A percentile compares a stretch with the other conserved stretches of the same genome.
Conservation (phyloP, 2,329 filamentous ascomycete species). For the Stachybotrys elegans region DNA sequence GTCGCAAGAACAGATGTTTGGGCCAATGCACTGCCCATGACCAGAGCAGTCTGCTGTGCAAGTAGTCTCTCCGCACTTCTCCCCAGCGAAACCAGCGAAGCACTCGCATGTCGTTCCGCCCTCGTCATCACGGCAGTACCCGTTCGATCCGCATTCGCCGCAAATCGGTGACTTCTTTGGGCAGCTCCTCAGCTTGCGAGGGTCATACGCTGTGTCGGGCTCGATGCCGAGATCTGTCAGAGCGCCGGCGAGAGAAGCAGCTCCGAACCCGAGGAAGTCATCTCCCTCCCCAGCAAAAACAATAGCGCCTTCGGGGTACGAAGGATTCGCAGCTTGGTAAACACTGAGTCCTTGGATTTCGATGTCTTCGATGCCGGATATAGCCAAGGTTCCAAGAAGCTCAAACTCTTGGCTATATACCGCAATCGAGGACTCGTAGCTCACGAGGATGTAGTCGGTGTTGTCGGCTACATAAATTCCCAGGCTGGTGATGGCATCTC, state of each 20-base stretch:
- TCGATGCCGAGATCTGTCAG: constrained; percentile 27
- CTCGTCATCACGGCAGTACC: constrained; percentile 26
- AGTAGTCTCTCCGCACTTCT: constrained; percentile 26
- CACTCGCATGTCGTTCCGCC: constrained; percentile 27
- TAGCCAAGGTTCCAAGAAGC: constrained; percentile 27
- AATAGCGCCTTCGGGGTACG: constrained; percentile 32
- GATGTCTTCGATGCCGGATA: constrained; percentile 34
- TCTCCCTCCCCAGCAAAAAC: constrained; percentile 36
- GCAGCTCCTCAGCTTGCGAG: constrained; percentile 19
- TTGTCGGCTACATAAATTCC: constrained; percentile 30
- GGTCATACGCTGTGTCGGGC: constrained; percentile 32
- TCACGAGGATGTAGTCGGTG: constrained; percentile 34
- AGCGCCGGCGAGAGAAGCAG: constrained; percentile 29
- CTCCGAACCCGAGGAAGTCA: constrained; percentile 30
- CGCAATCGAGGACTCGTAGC: constrained; percentile 29
- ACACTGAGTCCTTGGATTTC: constrained; percentile 36
- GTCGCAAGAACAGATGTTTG: constrained; percentile 35
- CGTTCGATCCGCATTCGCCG: constrained; percentile 28
- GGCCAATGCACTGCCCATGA: constrained; percentile 34
- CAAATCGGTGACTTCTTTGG: constrained; percentile 22
- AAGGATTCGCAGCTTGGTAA: constrained; percentile 29
- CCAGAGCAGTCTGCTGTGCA: constrained; percentile 36
- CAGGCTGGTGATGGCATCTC: constrained; percentile 34
- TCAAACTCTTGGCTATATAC: constrained; percentile 32
- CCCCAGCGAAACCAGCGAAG: constrained; percentile 36